These are phyloP conservation scores for sunflower (Helianthus annuus) DNA, from an alignment of 129 eudicot species.

Conservation along the genomic window HanXRQr2.0-SUNRISE NC_035436.2:206950563-206951062, in stretches of 20 bases:
- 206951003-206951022: too few relatives aligned
- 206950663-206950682: conserved; percentile 51
- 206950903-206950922: too few relatives aligned
- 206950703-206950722: conserved; percentile 7
- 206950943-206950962: too few relatives aligned
- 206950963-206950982: too few relatives aligned
- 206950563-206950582: conserved; percentile 66
- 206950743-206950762: background rate
- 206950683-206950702: conserved; percentile 8
- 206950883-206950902: background rate
- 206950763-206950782: too few relatives aligned
- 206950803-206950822: conserved; percentile 13
- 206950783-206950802: conserved; percentile 20
- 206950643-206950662: conserved; percentile 61
- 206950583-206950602: conserved; percentile 90
- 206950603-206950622: conserved; percentile 80
- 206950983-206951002: background rate
- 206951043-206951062: too few relatives aligned
- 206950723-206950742: conserved; percentile 9
- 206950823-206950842: conserved; percentile 26
- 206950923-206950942: too few relatives aligned
- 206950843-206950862: conserved; percentile 2
- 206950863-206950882: background rate
- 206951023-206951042: too few relatives aligned
- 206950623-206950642: conserved; percentile 83